phyloP scores from a whole-genome alignment of 23 red algal genomes.

The Chondrus crispus region DNA sequence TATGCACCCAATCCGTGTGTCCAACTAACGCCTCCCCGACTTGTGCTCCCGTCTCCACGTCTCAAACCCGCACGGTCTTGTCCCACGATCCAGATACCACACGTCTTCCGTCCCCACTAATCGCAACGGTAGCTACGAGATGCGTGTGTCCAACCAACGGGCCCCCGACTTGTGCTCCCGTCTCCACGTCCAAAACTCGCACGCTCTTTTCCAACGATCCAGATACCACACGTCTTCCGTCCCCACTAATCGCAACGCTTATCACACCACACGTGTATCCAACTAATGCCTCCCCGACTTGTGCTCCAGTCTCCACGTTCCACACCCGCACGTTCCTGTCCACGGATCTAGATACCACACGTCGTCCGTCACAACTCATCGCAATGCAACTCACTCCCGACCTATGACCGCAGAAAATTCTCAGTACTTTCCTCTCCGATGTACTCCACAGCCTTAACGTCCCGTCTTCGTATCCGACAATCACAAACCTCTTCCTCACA shows the following conservation, averaged over 20 bases:
- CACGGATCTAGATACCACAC: background rate
- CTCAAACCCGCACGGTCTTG: background rate
- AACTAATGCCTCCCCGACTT: background rate
- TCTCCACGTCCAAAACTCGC: background rate
- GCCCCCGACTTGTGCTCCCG: background rate
- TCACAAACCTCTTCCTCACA: no score
- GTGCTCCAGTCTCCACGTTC: background rate
- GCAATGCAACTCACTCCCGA: background rate
- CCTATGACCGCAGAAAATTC: no score
- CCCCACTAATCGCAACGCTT: background rate
- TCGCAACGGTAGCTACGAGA: background rate
- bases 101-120: background rate
- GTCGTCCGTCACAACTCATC: background rate
- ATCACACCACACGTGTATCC: background rate
- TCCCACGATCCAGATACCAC: background rate
- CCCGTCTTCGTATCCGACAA: no score
- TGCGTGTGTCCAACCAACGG: background rate
- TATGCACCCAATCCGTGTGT: background rate
- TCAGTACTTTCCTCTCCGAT: no score
- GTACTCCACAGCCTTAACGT: no score
- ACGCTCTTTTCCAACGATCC: background rate
- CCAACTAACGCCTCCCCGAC: background rate
- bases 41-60: background rate
- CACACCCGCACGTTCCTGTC: background rate
- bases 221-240: background rate